These are phyloP conservation scores for Sphagnurus paluster DNA, from an alignment of 1,284 basidiomycete species.

Conservation along the genomic window DNA sequence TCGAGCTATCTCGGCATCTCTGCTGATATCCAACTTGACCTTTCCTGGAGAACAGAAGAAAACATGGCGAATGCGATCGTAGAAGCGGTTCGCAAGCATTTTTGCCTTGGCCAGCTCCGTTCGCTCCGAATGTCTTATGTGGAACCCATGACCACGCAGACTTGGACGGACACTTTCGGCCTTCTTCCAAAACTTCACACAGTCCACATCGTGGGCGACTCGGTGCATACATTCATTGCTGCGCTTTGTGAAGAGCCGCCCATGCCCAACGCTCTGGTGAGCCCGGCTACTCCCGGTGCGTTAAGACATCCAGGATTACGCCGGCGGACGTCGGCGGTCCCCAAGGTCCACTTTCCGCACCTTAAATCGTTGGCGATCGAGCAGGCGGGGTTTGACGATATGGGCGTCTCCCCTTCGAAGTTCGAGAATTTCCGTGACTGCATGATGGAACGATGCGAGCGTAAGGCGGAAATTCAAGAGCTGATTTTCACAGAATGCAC, in stretches of 20 bases:
- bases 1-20: not conserved
- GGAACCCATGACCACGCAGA: constrained; percentile 6
- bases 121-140: constrained; percentile 18
- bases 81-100: constrained; percentile 15
- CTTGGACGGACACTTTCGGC: constrained; percentile 20
- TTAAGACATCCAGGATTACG: constrained; percentile 9
- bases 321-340: constrained; percentile 12
- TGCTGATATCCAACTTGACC: constrained; percentile 15
- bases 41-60: constrained; percentile 15
- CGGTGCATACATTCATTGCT: constrained; percentile 16
- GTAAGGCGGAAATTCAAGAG: constrained; percentile 26
- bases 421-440: constrained; percentile 23
- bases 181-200: constrained; percentile 18
- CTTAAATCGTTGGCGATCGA: constrained; percentile 31
- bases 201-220: constrained; percentile 17
- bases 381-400: constrained; percentile 24
- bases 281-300: constrained; percentile 8
- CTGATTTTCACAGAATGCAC: constrained; percentile 26
- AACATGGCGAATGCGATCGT: constrained; percentile 10
- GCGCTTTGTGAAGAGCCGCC: constrained; percentile 16
- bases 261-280: constrained; percentile 2
- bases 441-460: constrained; percentile 29
- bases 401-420: constrained; percentile 1
- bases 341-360: constrained; percentile 29
- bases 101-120: constrained; percentile 19